phyloP scores from a whole-genome alignment of 768 basidiomycete genomes.

The Chlorophyllum brunneum region DNA sequence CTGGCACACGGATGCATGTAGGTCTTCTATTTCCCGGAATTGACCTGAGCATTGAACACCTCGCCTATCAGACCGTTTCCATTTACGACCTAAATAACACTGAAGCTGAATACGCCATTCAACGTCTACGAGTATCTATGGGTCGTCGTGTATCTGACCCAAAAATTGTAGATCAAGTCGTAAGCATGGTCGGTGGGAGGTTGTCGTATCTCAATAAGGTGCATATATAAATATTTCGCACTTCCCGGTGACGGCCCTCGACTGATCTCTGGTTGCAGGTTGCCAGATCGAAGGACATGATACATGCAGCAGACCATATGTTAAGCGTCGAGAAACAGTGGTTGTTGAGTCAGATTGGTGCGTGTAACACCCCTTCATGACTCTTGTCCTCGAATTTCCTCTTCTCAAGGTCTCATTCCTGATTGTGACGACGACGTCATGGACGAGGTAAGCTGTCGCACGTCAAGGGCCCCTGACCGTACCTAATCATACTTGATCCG shows the following conservation, averaged over 20 bases:
- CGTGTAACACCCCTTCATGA: slow-evolving; percentile 6
- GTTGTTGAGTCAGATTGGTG: slow-evolving; percentile 74
- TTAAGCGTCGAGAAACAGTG: slow-evolving; percentile 74
- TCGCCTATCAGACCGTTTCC: slow-evolving; percentile 51
- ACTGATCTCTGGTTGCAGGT: slow-evolving; percentile 28
- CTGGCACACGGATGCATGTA: slow-evolving; percentile 51
- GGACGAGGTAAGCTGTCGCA: slow-evolving; percentile 66
- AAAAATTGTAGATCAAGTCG: slow-evolving; percentile 39
- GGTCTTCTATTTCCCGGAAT: slow-evolving; percentile 14
- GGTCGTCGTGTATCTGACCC: slow-evolving; percentile 25
- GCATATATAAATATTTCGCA: background rate
- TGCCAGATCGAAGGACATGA: slow-evolving; percentile 57
- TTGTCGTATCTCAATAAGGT: slow-evolving; percentile 72
- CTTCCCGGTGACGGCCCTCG: background rate
- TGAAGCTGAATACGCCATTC: slow-evolving; percentile 58
- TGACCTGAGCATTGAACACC: background rate
- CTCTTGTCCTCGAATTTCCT: background rate
- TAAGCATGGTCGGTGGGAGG: slow-evolving; percentile 72
- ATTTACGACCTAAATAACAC: slow-evolving; percentile 62
- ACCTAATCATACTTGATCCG: background rate
- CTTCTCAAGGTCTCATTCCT: slow-evolving; percentile 52
- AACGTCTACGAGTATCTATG: slow-evolving; percentile 43
- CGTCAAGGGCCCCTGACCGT: background rate
- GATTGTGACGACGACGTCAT: slow-evolving; percentile 85
- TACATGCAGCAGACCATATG: slow-evolving; percentile 59